A percentile compares a stretch with the other conserved stretches of the same genome.
Evolutionary conservation across 345 rosid genomes (phyloP).

Genomic region (Anastatica hierochuntica): DNA sequence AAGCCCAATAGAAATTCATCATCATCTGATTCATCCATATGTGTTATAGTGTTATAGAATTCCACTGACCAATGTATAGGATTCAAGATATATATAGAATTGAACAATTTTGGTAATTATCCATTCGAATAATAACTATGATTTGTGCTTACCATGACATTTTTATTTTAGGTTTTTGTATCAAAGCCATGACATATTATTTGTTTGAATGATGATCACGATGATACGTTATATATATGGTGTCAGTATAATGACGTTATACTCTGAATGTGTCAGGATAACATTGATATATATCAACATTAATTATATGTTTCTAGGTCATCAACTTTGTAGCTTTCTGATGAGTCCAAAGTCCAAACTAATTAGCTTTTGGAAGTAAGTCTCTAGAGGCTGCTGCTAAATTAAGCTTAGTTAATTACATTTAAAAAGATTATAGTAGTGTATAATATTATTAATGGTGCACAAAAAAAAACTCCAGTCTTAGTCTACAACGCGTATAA

Average conservation of each 20-base stretch:
- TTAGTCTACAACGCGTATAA: slow-evolving; percentile 5
- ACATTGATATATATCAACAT: not conserved
- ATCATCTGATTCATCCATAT: too few species aligned
- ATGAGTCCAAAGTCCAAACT: not conserved
- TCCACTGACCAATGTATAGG: too few species aligned
- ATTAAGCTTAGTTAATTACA: not conserved
- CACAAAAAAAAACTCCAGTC: too few species aligned
- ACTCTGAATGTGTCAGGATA: slow-evolving; percentile 1
- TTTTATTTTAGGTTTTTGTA: too few species aligned
- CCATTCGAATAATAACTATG: too few species aligned
- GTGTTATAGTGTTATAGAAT: too few species aligned
- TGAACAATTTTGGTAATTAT: too few species aligned
- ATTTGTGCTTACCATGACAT: not conserved
- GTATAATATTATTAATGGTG: too few species aligned
- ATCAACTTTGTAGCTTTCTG: slow-evolving; percentile 9
- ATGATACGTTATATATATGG: not conserved
- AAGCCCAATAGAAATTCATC: too few species aligned
- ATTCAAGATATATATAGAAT: too few species aligned
- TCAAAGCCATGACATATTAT: too few species aligned
- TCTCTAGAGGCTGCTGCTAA: slow-evolving; percentile 15
- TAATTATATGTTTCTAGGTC: slow-evolving; percentile 2
- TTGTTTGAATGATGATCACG: not conserved
- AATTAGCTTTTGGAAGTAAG: slow-evolving; percentile 1
- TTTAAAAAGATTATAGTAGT: too few species aligned
- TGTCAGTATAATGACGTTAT: not conserved